Conservation (phyloP, 208 protist species). For the Borovskyia barvae region DNA sequence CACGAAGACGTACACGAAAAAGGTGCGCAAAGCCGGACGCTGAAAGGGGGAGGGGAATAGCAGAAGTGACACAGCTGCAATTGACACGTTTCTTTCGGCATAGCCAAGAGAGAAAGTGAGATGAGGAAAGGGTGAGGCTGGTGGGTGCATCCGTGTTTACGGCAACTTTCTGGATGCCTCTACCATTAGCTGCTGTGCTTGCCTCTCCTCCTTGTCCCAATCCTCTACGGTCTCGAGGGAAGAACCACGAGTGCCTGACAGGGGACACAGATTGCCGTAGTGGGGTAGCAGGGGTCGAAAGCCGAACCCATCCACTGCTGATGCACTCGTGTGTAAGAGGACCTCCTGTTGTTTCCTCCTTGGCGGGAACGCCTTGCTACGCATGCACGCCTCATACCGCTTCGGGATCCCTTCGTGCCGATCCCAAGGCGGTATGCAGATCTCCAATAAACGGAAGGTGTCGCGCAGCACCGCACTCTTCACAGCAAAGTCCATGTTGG, state of each 20-base stretch:
- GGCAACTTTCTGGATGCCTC: conserved; percentile 17
- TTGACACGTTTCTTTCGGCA: background rate
- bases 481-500: conserved; percentile 70
- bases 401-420: background rate
- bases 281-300: conserved; percentile 31
- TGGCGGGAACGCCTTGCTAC: background rate
- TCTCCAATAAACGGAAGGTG: conserved; percentile 54
- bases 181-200: conserved; percentile 24
- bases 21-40: too few species aligned
- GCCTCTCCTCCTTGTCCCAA: conserved; percentile 29
- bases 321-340: background rate
- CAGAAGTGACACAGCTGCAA: background rate
- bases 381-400: conserved; percentile 13
- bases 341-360: conserved; percentile 1
- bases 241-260: too few species aligned
- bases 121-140: too few species aligned
- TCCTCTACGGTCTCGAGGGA: background rate
- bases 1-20: too few species aligned
- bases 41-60: too few species aligned
- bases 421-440: conserved; percentile 31
- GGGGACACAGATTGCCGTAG: conserved; percentile 1
- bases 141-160: background rate
- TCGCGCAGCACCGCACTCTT: conserved; percentile 78
- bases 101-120: background rate
- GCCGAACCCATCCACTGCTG: background rate